Evolutionary conservation across 768 basidiomycete genomes (phyloP).

Genomic region (Chalciporus sphaerocephalus): DNA sequence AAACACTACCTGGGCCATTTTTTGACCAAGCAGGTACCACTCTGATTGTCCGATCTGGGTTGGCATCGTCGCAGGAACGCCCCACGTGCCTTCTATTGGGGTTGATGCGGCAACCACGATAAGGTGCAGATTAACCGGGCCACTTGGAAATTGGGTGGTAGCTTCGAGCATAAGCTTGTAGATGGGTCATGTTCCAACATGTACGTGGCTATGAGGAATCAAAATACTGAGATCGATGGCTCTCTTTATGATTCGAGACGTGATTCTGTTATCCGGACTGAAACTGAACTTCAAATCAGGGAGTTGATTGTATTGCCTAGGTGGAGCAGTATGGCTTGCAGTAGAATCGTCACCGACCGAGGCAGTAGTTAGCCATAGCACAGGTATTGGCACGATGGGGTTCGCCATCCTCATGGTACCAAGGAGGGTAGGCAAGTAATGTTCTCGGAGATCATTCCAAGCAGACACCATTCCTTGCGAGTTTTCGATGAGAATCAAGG

Average conservation of each 20-base stretch:
- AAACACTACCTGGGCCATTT: slow-evolving; percentile 41
- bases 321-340: slow-evolving; percentile 21
- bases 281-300: slow-evolving; percentile 42
- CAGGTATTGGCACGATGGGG: slow-evolving; percentile 35
- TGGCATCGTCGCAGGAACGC: slow-evolving; percentile 22
- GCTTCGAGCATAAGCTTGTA: slow-evolving; percentile 28
- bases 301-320: slow-evolving; percentile 41
- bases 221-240: slow-evolving; percentile 42
- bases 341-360: slow-evolving; percentile 32
- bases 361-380: slow-evolving; percentile 45
- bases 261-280: slow-evolving; percentile 42
- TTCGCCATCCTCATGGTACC: slow-evolving; percentile 38
- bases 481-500: slow-evolving; percentile 55
- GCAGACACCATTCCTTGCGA: slow-evolving; percentile 40
- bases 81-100: slow-evolving; percentile 34
- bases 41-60: slow-evolving; percentile 32
- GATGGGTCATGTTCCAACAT: background rate
- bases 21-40: slow-evolving; percentile 42
- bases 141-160: slow-evolving; percentile 29
- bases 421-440: slow-evolving; percentile 42
- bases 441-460: slow-evolving; percentile 49
- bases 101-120: slow-evolving; percentile 51
- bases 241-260: slow-evolving; percentile 39
- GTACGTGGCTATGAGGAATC: background rate
- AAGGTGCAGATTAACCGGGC: slow-evolving; percentile 43